Base-by-base conservation (phyloP, 164 flowering plant species). In the Vitis rupestris region DNA sequence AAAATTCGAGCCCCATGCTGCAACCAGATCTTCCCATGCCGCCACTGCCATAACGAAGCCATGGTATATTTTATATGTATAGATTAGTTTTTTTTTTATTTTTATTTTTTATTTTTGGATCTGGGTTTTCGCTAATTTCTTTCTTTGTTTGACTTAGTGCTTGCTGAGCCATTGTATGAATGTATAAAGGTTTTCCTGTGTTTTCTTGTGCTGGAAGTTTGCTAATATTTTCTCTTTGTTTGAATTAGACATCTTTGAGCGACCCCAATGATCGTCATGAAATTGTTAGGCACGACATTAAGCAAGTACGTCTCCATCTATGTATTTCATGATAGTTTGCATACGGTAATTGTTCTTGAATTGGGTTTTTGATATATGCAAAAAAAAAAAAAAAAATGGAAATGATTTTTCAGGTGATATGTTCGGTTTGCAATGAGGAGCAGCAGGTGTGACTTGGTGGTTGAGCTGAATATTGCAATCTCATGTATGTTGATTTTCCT, bases 361-460 rank as follows among this genome's bases (percentile, higher is more conserved):
- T 37, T 37, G 44, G 44, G 44, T 37, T 37, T 37, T 37, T 37
- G 4, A 3, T 37, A 3, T 37, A 37, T 37, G 27, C 27, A 23
- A 23, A 23, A 23, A 23, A 23, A 1, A 31, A 31, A 31, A 37
- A 3, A 0, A 37, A 31, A 37, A 4, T 37, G 44, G 44, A 6
- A 37, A 60, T 68, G 27, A 50, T 66, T 51, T 80, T 72, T 31
- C 78, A 91, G 97, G 97, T 91, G 27, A 70, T 89, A 57, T 91
- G 98, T 80, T 72, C 80, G 12, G 72, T 91, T 56, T 93, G 98
- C 44, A 79, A 87, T 61, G 85, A 97, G 0, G 93, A 93, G 79
- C 94, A 93, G 75, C 76, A 78, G 90, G 98, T 93, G 47, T 27
- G 79, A 8, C 10, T 31, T 59, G 44, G 44, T 37, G 0, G 44